Evolutionary conservation across 2,329 filamentous ascomycete genomes (phyloP).

Genomic region (Calonectria leucothoes): DNA sequence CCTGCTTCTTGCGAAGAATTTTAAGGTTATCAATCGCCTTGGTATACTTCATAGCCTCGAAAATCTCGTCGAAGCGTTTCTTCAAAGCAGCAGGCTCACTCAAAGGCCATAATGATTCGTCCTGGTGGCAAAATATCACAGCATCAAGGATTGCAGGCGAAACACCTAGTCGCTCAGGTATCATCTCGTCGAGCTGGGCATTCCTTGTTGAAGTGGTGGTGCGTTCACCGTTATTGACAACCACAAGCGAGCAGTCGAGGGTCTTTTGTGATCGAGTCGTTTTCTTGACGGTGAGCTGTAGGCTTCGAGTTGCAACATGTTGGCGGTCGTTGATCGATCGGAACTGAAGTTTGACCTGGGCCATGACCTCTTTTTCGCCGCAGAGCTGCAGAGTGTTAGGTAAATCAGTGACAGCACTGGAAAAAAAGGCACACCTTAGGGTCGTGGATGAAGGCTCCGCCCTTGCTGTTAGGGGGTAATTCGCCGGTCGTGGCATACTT

Average conservation of each 20-base stretch:
- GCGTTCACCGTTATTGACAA: conserved; percentile 83
- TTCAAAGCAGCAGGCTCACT: conserved; percentile 88
- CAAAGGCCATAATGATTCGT: conserved; percentile 97
- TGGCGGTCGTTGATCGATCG: conserved; percentile 80
- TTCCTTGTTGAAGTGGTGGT: conserved; percentile 83
- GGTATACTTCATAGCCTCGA: conserved; percentile 96
- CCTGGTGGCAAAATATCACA: conserved; percentile 98
- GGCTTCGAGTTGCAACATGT: conserved; percentile 84
- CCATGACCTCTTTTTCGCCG: conserved; percentile 88
- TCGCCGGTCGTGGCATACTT: conserved; percentile 98
- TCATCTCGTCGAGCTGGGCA: conserved; percentile 83
- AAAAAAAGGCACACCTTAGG: conserved; percentile 74
- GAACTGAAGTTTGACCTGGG: conserved; percentile 92
- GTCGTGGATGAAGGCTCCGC: conserved; percentile 95
- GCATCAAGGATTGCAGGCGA: conserved; percentile 90
- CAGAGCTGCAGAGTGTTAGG: conserved; percentile 63
- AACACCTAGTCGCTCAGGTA: conserved; percentile 89
- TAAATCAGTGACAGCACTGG: neutral
- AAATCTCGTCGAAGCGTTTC: conserved; percentile 97
- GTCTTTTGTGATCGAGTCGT: conserved; percentile 81
- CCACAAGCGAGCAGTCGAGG: conserved; percentile 81
- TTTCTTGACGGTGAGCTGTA: conserved; percentile 91
- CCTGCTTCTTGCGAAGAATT: conserved; percentile 83
- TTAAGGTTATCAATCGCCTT: conserved; percentile 98
- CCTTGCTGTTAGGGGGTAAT: conserved; percentile 89